A percentile compares a stretch with the other conserved stretches of the same genome.
Conservation (phyloP, 768 basidiomycete species). For the Lactarius evosmus region DNA sequence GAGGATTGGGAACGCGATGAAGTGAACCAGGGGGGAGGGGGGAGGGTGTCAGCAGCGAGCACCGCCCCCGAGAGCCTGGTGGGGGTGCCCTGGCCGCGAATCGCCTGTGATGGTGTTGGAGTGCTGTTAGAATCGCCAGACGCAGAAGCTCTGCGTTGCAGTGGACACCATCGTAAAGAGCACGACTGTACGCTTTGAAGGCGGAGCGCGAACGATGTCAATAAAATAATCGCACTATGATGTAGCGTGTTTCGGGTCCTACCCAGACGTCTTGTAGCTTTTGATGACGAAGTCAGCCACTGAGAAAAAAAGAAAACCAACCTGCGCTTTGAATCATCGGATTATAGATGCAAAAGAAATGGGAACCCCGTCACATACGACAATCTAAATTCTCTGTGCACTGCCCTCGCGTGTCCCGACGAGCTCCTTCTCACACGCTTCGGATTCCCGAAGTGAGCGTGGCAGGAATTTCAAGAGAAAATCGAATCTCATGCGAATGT, state of each 20-base stretch:
- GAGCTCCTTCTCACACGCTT: slow-evolving; percentile 7
- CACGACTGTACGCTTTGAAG: too few species aligned
- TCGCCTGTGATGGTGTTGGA: neutral
- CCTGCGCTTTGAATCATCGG: neutral
- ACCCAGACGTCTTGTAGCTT: slow-evolving; percentile 13
- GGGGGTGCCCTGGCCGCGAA: neutral
- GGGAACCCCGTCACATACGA: neutral
- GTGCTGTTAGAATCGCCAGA: neutral
- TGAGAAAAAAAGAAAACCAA: slow-evolving; percentile 10
- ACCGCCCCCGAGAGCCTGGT: neutral
- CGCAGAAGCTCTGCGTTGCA: neutral
- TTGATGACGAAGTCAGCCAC: slow-evolving; percentile 15
- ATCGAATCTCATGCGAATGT: neutral
- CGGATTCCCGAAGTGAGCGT: slow-evolving; percentile 2
- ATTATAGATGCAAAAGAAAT: neutral
- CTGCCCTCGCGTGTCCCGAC: slow-evolving; percentile 8
- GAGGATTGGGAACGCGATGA: slow-evolving; percentile 26
- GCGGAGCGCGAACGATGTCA: too few species aligned
- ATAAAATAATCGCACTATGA: too few species aligned
- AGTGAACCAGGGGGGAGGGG: slow-evolving; percentile 13
- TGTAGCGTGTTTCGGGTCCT: too few species aligned
- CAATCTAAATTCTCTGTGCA: slow-evolving; percentile 13
- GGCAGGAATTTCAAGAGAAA: slow-evolving; percentile 1
- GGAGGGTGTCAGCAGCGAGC: too few species aligned
- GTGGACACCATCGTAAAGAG: neutral